A percentile compares a stretch with the other conserved stretches of the same genome.
phyloP scores from a whole-genome alignment of 768 basidiomycete genomes.

The Rickenella mellea region DNA sequence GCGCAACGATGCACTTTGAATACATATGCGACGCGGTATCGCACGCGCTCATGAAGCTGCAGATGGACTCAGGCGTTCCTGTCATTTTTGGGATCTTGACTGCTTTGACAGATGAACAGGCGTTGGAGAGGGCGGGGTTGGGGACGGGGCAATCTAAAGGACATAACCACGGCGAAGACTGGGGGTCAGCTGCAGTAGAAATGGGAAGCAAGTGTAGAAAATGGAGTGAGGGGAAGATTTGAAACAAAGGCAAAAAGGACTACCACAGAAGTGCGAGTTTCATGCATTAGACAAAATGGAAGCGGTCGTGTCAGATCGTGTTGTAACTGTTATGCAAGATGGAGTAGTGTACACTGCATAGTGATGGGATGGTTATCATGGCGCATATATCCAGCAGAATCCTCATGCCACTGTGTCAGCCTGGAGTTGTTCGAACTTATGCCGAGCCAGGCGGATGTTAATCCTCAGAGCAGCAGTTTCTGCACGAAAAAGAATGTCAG shows the following conservation, averaged over 20 bases:
- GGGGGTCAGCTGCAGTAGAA: slow-evolving; percentile 95
- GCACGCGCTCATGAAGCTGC: slow-evolving; percentile 89
- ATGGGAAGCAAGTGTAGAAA: slow-evolving; percentile 61
- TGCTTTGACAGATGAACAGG: slow-evolving; percentile 87
- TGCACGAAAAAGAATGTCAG: slow-evolving; percentile 19
- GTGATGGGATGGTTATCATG: too few species aligned
- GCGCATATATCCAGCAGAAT: too few species aligned
- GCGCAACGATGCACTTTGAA: slow-evolving; percentile 98
- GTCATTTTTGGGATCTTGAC: slow-evolving; percentile 97
- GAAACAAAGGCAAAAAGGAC: slow-evolving; percentile 4
- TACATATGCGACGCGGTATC: slow-evolving; percentile 95
- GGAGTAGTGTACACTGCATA: too few species aligned
- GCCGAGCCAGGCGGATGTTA: slow-evolving; percentile 79
- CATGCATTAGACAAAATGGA: too few species aligned
- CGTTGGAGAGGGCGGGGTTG: slow-evolving; percentile 87
- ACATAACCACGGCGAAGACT: slow-evolving; percentile 97
- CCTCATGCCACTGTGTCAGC: slow-evolving; percentile 33
- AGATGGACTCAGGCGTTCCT: slow-evolving; percentile 87
- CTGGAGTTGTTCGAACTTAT: slow-evolving; percentile 86
- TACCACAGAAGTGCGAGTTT: too few species aligned
- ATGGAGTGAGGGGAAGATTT: slow-evolving; percentile 67
- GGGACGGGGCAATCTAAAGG: slow-evolving; percentile 61
- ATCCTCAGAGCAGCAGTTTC: slow-evolving; percentile 83
- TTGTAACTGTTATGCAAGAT: too few species aligned
- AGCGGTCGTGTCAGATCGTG: too few species aligned